Evolutionary conservation across 2,329 filamentous ascomycete species (phyloP).

Genomic region (Trichoderma sp.): DNA sequence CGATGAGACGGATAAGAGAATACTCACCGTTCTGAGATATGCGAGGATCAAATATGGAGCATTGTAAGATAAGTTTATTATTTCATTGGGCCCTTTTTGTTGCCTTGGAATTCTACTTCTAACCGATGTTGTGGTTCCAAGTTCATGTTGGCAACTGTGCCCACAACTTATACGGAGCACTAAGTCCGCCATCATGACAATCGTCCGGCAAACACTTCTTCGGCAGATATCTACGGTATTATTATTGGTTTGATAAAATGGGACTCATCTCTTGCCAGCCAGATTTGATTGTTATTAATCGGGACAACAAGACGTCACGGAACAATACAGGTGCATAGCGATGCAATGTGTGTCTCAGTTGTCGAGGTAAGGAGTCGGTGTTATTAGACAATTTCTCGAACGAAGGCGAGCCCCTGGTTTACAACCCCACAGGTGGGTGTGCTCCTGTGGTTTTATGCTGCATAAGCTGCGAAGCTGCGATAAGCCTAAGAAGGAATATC

Average conservation of each 20-base stretch:
- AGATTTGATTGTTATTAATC: background rate
- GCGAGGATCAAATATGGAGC: background rate
- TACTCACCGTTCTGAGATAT: background rate
- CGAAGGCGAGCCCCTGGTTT: background rate
- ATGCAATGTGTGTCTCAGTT: background rate
- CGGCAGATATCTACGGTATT: background rate
- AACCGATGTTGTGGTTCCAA: background rate
- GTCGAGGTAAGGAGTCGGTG: background rate
- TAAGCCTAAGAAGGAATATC: background rate
- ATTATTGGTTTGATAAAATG: background rate
- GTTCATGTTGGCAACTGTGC: background rate
- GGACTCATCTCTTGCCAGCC: background rate
- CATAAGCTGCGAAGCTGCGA: background rate
- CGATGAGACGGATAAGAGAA: background rate
- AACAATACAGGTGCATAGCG: background rate
- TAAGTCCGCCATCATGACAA: background rate
- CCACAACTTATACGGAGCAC: background rate
- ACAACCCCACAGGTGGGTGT: background rate
- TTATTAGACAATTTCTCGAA: slow-evolving; percentile 1
- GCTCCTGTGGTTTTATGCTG: background rate
- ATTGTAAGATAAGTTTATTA: background rate
- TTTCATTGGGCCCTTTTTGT: background rate
- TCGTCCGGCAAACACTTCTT: background rate
- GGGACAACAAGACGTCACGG: background rate
- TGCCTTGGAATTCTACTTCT: background rate